These are phyloP conservation scores for Sugiyamaella grinbergsii DNA, from an alignment of 1,139 yeast species.

Conservation along the genomic window DNA sequence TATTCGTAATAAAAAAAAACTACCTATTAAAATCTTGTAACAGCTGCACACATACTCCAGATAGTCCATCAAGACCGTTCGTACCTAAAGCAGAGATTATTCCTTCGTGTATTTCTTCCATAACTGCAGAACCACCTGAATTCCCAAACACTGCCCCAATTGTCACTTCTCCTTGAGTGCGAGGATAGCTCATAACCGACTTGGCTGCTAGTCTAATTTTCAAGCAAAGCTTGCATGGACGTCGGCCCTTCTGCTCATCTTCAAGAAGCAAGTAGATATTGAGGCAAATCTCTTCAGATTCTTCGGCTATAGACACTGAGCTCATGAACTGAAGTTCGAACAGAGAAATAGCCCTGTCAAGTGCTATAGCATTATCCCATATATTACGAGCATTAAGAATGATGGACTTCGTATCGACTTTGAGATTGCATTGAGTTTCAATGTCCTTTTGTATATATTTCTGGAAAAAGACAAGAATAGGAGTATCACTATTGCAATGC, in stretches of 20 bases:
- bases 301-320: background rate
- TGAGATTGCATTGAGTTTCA: background rate
- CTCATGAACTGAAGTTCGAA: slow-evolving; percentile 24
- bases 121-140: slow-evolving; percentile 8
- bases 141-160: slow-evolving; percentile 24
- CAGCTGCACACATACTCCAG: slow-evolving; percentile 8
- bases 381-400: slow-evolving; percentile 9
- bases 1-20: too few relatives aligned
- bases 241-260: slow-evolving; percentile 10
- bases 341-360: slow-evolving; percentile 19
- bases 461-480: slow-evolving; percentile 3
- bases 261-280: slow-evolving; percentile 19
- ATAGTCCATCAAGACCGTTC: slow-evolving; percentile 10
- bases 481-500: background rate
- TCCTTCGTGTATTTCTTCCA: slow-evolving; percentile 13
- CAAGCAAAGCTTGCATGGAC: slow-evolving; percentile 19
- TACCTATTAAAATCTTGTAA: slow-evolving; percentile 8
- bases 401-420: slow-evolving; percentile 4
- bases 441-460: slow-evolving; percentile 6
- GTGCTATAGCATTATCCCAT: slow-evolving; percentile 19
- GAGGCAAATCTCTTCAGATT: slow-evolving; percentile 13
- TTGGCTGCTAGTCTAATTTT: slow-evolving; percentile 18
- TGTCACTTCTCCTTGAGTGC: slow-evolving; percentile 22
- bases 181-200: slow-evolving; percentile 23
- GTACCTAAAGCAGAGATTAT: slow-evolving; percentile 1